Evolutionary conservation across 371 early-diverging fungal genomes (phyloP), one percentile per base, ranked within the genome.

Genomic region (Haplosporangium sp.): DNA sequence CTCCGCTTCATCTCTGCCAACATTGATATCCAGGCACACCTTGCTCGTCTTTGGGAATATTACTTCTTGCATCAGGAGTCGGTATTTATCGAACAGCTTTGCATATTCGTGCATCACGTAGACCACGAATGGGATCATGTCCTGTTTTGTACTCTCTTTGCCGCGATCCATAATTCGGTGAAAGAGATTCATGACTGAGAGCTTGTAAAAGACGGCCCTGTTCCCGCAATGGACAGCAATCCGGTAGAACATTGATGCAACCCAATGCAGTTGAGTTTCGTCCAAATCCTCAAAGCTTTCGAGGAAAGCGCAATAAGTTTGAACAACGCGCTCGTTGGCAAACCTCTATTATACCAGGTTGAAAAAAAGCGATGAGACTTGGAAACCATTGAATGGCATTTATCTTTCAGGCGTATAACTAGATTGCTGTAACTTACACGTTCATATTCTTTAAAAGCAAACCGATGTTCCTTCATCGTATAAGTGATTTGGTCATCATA

Each of bases 241-340:
- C 11, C 94, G 84, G 66, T 93, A 90, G 51, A 93, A 86, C 81
- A 92, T 82, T 9, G 77, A 83, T 1, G 89, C 84, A 3, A 88
- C 85, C 53, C 83, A 85, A 46, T 84, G 83, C 7, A 92, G 58
- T 41, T 82, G 81, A 11, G 83, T 81, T 7, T 85, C 85, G 20
- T 86, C 74, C 40, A 92, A 58, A 1, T 74, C 76, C 2, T 64
- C 67, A 63, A 83, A 90, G 21, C 80, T 64, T 50, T 86, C 84
- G 14, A 93, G 77, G 20, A 89, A 77, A 0, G 73, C 54, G 58
- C 84, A 86, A 64, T 92, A 92, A 1, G 87, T 86, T 12, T 55
- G 55, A 6, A 93, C 73, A 1, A 90, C 84, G 23, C 70, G 69
- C 46, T 83, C 85, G 10, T 61, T 81, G 4, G 87, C 83, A 50